Evolutionary conservation across 2,329 filamentous ascomycete genomes (phyloP), one percentile per base, ranked within the genome.

Genomic region (Alternaria tenuissima): DNA sequence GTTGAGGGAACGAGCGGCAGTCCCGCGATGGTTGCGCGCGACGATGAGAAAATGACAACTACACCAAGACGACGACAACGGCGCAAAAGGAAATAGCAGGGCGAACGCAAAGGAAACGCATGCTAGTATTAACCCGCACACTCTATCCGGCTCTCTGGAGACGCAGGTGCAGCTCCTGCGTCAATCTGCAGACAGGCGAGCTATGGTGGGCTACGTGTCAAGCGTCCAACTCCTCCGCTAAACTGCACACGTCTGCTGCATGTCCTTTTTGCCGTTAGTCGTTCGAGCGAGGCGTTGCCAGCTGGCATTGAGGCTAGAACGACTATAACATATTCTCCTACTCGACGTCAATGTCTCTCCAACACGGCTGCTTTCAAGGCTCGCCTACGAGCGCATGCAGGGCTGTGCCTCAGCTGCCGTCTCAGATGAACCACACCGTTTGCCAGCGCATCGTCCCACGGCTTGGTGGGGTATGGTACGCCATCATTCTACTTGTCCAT

Each of bases 101-200:
- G 69, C 73, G 69, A 53, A 61, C 68, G 62, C 63, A 47, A 54
- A 67, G 65, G 67, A 54, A 65, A 63, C 63, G 64, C 62, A 64
- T 70, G 67, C 61, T 73, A 73, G 73, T 75, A 73, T 73, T 74
- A 76, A 71, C 68, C 70, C 71, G 66, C 62, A 61, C 60, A 67
- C 66, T 69, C 65, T 71, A 68, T 70, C 76, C 73, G 67, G 66
- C 62, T 57, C 62, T 64, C 68, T 75, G 74, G 74, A 67, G 68
- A 71, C 72, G 73, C 67, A 70, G 70, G 62, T 75, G 75, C 75
- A 78, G 73, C 70, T 74, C 71, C 75, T 77, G 76, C 75, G 73
- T 77, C 75, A 78, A 77, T 76, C 57, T 78, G 75, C 76, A 78
- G 73, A 63, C 63, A 70, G 64, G 70, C 73, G 74, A 76, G 73